phyloP scores from a whole-genome alignment of 2,329 filamentous ascomycete genomes.

The Penicillium sp. region DNA sequence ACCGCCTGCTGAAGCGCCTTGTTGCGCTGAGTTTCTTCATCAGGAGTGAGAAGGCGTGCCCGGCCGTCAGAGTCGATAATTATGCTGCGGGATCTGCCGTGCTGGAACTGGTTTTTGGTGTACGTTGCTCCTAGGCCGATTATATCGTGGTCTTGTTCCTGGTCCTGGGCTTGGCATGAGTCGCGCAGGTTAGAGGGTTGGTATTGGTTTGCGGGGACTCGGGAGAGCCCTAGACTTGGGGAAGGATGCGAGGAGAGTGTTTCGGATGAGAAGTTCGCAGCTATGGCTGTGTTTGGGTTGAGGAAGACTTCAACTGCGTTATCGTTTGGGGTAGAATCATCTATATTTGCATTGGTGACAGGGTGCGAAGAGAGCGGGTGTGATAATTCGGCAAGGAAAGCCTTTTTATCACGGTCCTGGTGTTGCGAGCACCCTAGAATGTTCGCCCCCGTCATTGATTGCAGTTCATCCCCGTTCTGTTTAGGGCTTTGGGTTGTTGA shows the following conservation, averaged over 20 bases:
- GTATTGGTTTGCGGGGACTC: background rate
- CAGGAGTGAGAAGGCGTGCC: constrained; percentile 24
- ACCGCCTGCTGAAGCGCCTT: constrained; percentile 31
- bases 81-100: constrained; percentile 14
- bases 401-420: constrained; percentile 15
- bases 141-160: background rate
- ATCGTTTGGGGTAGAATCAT: constrained; percentile 14
- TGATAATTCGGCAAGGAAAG: constrained; percentile 14
- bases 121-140: background rate
- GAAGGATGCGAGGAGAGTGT: constrained; percentile 8
- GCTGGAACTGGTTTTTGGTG: background rate
- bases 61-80: constrained; percentile 31
- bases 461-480: constrained; percentile 1
- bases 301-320: constrained; percentile 24
- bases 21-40: constrained; percentile 27
- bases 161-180: background rate
- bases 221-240: constrained; percentile 17
- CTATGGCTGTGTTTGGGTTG: constrained; percentile 17
- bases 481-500: constrained; percentile 5
- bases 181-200: background rate
- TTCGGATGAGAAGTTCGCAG: constrained; percentile 12
- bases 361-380: background rate
- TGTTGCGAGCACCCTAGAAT: constrained; percentile 3
- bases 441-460: constrained; percentile 6
- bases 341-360: background rate